Evolutionary conservation across 2,329 filamentous ascomycete genomes (phyloP), one percentile per base, ranked within the genome.

Genomic region (Cladophialophora psammophila): DNA sequence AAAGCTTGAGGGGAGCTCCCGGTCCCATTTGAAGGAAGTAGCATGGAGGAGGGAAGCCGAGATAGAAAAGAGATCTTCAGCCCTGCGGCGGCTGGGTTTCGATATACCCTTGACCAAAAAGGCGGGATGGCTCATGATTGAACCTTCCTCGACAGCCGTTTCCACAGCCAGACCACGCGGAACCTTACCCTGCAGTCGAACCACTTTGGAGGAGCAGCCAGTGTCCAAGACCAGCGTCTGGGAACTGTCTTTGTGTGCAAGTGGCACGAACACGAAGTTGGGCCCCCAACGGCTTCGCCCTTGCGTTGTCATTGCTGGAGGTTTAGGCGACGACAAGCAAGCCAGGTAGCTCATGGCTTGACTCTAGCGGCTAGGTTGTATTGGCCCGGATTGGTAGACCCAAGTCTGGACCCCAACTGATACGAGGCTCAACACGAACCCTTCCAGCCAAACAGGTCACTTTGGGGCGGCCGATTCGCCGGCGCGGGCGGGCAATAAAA

Each of bases 371-470:
- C 34, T 53, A 31, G 32, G 26, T 5, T 52, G 34, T 26, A 54
- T 38, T 38, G 52, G 35, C 42, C 26, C 31, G 36, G 52, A 48
- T 63, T 57, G 52, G 60, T 13, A 12, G 38, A 31, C 31, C 15
- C 36, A 42, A 18, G 26, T 48, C 34, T 58, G 61, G 54, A 58
- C 61, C 54, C 61, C 38, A 38, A 32, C 34, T 58, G 61, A 64
- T 58, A 64, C 61, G 61, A 64, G 53, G 40, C 52, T 45, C 35
- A 56, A 63, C 60, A 63, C 60, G 52, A 63, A 42, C 48, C 35
- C 26, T 50, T 50, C 20, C 45, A 10, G 13, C 45, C 45, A 50
- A 50, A 4, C 45, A 50, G 45, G 45, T 35, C 48, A 31, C 18
- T 54, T 40, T 18, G 13, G 10, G 26, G n/a, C n/a, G 59, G 59